phyloP scores from a whole-genome alignment of 768 basidiomycete genomes.

The Suillus subluteus region DNA sequence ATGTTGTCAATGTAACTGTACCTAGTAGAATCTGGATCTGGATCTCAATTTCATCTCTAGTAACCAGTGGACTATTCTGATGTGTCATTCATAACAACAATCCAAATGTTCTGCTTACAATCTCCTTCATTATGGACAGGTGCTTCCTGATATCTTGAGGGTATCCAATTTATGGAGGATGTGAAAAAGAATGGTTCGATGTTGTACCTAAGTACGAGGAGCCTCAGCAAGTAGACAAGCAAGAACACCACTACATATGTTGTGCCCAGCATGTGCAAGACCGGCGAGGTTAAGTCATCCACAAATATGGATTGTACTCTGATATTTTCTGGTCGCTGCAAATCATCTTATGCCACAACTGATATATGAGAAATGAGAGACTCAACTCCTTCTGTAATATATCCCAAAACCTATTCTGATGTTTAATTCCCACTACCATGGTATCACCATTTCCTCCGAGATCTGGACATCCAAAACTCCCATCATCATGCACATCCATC shows the following conservation, averaged over 20 bases:
- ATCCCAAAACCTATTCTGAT: slow-evolving; percentile 38
- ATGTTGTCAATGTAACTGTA: too few relatives aligned
- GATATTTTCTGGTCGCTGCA: slow-evolving; percentile 40
- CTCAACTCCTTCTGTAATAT: slow-evolving; percentile 38
- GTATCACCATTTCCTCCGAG: background rate
- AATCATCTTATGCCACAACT: background rate
- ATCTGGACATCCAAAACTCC: slow-evolving; percentile 14
- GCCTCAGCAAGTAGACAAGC: background rate
- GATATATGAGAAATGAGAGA: slow-evolving; percentile 4
- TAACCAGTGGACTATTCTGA: too few relatives aligned
- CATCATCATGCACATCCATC: slow-evolving; percentile 25
- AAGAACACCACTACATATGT: slow-evolving; percentile 38
- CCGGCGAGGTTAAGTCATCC: slow-evolving; percentile 50
- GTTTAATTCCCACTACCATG: slow-evolving; percentile 14
- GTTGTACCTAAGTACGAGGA: slow-evolving; percentile 39
- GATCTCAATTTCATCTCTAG: too few relatives aligned
- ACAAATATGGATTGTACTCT: slow-evolving; percentile 56
- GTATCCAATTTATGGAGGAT: slow-evolving; percentile 68
- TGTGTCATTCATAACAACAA: too few relatives aligned
- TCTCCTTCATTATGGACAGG: slow-evolving; percentile 44
- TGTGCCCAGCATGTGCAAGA: slow-evolving; percentile 59
- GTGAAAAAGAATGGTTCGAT: slow-evolving; percentile 71
- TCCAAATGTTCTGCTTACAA: slow-evolving; percentile 41
- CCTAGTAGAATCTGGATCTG: too few relatives aligned
- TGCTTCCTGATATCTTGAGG: slow-evolving; percentile 63